A percentile compares a stretch with the other conserved stretches of the same genome.
Evolutionary conservation across 768 basidiomycete species (phyloP).

Genomic region (Suillus discolor): DNA sequence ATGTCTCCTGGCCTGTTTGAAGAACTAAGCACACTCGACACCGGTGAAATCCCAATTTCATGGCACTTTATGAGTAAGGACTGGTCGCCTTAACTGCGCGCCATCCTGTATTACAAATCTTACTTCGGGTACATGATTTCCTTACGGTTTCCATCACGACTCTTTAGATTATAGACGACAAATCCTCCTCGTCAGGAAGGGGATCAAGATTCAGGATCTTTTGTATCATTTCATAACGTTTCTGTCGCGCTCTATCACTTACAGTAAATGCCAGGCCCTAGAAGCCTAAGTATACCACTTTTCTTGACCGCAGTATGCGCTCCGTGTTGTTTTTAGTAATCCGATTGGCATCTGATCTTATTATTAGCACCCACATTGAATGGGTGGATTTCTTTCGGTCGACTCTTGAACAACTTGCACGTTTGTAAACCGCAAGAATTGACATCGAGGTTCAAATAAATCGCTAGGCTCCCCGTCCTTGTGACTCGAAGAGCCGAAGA

Average conservation of each 20-base stretch:
- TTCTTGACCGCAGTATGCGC: neutral
- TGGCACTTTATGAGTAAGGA: conserved; percentile 62
- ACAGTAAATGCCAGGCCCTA: conserved; percentile 2
- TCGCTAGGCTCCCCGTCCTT: neutral
- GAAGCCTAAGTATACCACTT: neutral
- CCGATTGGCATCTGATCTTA: neutral
- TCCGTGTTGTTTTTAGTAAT: neutral
- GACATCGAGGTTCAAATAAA: neutral
- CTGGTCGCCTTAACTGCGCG: conserved; percentile 41
- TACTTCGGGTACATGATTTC: neutral
- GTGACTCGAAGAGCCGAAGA: neutral
- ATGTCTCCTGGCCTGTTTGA: conserved; percentile 67
- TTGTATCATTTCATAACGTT: conserved; percentile 24
- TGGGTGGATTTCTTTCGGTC: neutral
- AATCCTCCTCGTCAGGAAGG: conserved; percentile 18
- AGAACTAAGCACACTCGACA: conserved; percentile 46
- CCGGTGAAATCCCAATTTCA: conserved; percentile 53
- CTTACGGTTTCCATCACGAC: conserved; percentile 4
- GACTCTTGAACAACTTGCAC: neutral
- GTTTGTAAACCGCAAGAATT: neutral
- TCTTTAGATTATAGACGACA: conserved; percentile 10
- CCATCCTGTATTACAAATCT: neutral
- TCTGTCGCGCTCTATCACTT: conserved; percentile 8
- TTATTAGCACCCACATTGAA: neutral
- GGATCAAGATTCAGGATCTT: conserved; percentile 10